Evolutionary conservation across 805 yeast species (phyloP).

Genomic region (Yarrowia hollandica): DNA sequence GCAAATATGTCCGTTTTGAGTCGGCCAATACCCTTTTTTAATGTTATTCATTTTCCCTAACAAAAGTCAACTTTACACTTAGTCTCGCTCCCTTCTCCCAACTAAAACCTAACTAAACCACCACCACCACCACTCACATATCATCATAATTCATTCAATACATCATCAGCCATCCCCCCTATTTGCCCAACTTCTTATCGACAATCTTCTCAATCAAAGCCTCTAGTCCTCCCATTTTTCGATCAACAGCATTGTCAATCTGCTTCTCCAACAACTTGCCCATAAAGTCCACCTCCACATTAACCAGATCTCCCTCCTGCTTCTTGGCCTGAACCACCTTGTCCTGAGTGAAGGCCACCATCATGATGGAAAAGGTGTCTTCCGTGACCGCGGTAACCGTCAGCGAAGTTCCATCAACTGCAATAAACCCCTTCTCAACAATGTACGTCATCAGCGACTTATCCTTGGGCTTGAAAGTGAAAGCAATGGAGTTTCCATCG

Average conservation of each 20-base stretch:
- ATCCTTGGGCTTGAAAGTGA: slow-evolving; percentile 72
- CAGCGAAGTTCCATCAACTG: slow-evolving; percentile 89
- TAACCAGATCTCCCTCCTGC: slow-evolving; percentile 62
- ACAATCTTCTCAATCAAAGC: slow-evolving; percentile 52
- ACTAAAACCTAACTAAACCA: too few species aligned
- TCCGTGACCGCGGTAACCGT: slow-evolving; percentile 72
- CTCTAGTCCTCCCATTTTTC: slow-evolving; percentile 53
- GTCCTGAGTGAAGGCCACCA: slow-evolving; percentile 87
- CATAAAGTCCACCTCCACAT: slow-evolving; percentile 91
- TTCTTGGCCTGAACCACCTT: slow-evolving; percentile 74
- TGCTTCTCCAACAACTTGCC: slow-evolving; percentile 92
- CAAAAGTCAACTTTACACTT: too few species aligned
- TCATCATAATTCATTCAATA: too few species aligned
- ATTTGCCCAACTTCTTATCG: slow-evolving; percentile 49
- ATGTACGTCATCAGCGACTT: slow-evolving; percentile 61
- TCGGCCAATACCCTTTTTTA: too few species aligned
- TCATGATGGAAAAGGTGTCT: slow-evolving; percentile 73
- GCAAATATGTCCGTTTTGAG: too few species aligned
- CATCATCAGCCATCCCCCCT: too few species aligned
- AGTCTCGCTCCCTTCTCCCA: too few species aligned
- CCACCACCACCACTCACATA: too few species aligned
- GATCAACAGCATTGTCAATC: slow-evolving; percentile 59
- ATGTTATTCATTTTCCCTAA: too few species aligned
- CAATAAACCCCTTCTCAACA: slow-evolving; percentile 93
- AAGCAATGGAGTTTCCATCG: slow-evolving; percentile 75